Conservation (phyloP, 768 basidiomycete genomes). For the Mycena olivaceomarginata region DNA sequence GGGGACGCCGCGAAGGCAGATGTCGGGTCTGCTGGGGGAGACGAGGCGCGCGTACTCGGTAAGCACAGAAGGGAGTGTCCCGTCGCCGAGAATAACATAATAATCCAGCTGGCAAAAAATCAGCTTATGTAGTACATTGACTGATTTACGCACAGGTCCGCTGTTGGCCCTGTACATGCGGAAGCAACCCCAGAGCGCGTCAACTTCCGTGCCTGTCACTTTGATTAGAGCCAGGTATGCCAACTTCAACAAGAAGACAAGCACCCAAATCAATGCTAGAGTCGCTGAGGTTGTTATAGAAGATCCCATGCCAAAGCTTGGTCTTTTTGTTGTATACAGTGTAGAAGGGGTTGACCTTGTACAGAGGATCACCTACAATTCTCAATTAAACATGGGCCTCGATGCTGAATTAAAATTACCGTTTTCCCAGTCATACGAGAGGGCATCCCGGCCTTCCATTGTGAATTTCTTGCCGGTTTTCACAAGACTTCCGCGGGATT, state of each 20-base stretch:
- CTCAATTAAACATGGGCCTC: neutral
- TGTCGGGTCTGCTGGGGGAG: constrained; percentile 24
- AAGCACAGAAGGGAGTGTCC: constrained; percentile 42
- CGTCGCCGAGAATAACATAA: constrained; percentile 44
- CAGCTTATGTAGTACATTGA: neutral
- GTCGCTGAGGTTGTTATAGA: constrained; percentile 45
- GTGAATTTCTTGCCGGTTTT: constrained; percentile 43
- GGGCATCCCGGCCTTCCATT: constrained; percentile 41
- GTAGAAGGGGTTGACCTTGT: constrained; percentile 45
- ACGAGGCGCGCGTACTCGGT: constrained; percentile 46
- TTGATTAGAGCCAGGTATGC: neutral
- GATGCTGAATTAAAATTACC: constrained; percentile 4
- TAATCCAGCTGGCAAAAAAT: constrained; percentile 33
- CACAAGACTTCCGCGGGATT: constrained; percentile 43
- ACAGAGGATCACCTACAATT: constrained; percentile 33
- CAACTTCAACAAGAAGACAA: neutral
- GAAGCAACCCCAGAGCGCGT: constrained; percentile 44
- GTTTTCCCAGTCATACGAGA: constrained; percentile 44
- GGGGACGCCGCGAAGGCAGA: constrained; percentile 41
- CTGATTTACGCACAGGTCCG: constrained; percentile 26
- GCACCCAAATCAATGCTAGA: constrained; percentile 40
- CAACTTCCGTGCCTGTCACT: constrained; percentile 33
- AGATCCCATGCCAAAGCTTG: constrained; percentile 43
- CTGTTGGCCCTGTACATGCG: constrained; percentile 42
- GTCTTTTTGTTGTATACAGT: constrained; percentile 46